phyloP scores from a whole-genome alignment of 176 grass and related monocot species.

The Lolium rigidum region DNA sequence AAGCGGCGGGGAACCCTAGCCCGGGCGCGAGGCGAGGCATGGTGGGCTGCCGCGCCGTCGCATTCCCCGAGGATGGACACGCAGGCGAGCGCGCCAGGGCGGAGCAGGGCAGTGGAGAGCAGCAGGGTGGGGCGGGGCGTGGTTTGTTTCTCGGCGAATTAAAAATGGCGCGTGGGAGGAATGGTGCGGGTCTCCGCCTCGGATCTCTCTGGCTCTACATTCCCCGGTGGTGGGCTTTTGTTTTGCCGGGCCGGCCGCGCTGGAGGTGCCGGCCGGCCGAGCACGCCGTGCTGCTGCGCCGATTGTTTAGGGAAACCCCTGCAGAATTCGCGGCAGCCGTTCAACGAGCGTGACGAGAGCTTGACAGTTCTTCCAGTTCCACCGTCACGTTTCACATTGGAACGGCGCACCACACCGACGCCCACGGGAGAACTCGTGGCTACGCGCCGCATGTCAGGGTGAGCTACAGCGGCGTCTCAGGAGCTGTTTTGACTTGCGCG shows the following conservation, averaged over 20 bases:
- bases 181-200: not conserved
- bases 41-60: conserved; percentile 32
- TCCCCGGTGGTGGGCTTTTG: conserved; percentile 30
- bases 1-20: conserved; percentile 52
- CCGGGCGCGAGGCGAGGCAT: conserved; percentile 62
- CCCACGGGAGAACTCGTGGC: conserved; percentile 22
- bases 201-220: not conserved
- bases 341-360: not conserved
- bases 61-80: conserved; percentile 58
- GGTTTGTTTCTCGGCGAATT: conserved; percentile 17
- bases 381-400: too few relatives aligned
- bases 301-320: not conserved
- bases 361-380: not conserved
- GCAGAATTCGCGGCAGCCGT: not conserved
- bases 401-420: not conserved
- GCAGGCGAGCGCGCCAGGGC: not conserved
- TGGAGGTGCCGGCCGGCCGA: not conserved
- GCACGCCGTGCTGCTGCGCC: not conserved
- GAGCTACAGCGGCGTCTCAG: not conserved
- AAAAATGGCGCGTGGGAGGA: conserved; percentile 47
- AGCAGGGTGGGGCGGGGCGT: not conserved
- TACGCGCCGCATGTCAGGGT: not conserved
- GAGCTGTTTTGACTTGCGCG: conserved; percentile 45
- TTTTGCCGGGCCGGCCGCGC: not conserved
- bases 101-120: not conserved